Base-by-base conservation (phyloP, 73 alveolate genomes). In the Paraurostyla sp. region DNA sequence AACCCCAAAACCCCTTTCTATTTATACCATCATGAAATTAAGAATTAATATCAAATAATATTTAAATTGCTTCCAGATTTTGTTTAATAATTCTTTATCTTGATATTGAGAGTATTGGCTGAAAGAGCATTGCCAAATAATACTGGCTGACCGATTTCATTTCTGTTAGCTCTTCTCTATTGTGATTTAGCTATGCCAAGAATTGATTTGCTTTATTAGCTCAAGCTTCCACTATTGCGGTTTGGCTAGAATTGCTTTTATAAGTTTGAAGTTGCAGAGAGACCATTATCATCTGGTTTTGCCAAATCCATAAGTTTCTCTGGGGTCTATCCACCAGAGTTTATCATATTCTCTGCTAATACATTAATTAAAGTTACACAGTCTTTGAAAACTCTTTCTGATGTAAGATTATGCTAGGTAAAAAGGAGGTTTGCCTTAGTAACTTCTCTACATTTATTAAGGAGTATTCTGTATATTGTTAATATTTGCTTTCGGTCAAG, bases 351-450 rank as follows among this genome's bases (percentile, higher is more conserved):
- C n/a, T 46, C 18, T 46, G 57, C 57, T 15, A 46, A 46, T 46
- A 46, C 18, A 22, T 23, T 78, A 7, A 78, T 78, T 29, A 52
- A 78, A 22, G 63, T 40, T n/a, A 51, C 29, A 43, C 89, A 78
- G 46, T 78, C 89, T 36, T 78, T 78, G 22, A 78, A 78, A 40
- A 78, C 89, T 54, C 89, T 50, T 11, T 78, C 62, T 2, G 75
- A 52, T 23, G 78, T 51, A 4, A 78, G 78, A 36, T 78, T 78
- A 54, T 78, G 63, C 58, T 15, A 9, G 0, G 80, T 23, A 45
- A 78, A 78, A 9, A 73, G 16, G 9, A 25, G 3, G 3, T 46
- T 27, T 0, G 6, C 20, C 16, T 29, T 78, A 20, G 69, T 54
- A 0, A 78, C 27, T 4, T 78, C 89, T 48, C 23, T 54, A 78